Percentiles rank a stretch among this genome's conserved stretches.
These are phyloP conservation scores for Artemisia tridentata DNA, from an alignment of 129 eudicot genomes.

Conservation along the genomic window DNA sequence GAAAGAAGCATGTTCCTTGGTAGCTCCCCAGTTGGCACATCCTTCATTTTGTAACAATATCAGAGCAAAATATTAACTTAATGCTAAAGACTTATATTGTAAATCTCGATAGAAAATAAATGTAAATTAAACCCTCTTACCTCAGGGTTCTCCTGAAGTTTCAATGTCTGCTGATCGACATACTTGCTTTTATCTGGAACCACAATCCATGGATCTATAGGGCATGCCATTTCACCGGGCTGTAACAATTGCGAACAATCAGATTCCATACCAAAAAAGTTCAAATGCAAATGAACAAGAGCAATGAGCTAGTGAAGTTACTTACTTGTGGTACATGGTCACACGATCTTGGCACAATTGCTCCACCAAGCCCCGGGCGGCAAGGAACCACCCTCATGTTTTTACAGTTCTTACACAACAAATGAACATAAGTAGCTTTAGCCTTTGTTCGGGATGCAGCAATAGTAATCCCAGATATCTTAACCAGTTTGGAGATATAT, in stretches of 20 bases:
- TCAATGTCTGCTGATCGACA: constrained; percentile 96
- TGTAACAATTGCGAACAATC: constrained; percentile 18
- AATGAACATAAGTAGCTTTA: constrained; percentile 88
- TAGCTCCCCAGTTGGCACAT: constrained; percentile 98
- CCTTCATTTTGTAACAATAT: constrained; percentile 41
- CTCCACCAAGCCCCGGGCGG: constrained; percentile 97
- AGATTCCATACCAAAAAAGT: neutral
- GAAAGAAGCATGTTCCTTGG: constrained; percentile 96
- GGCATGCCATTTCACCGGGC: constrained; percentile 90
- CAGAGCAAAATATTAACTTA: neutral
- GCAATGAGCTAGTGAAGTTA: neutral
- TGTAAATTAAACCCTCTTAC: constrained; percentile 34
- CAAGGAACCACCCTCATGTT: constrained; percentile 89
- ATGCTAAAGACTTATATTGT: neutral
- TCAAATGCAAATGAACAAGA: neutral
- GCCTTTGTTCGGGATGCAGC: constrained; percentile 99
- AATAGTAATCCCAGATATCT: constrained; percentile 87
- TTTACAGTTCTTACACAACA: constrained; percentile 90
- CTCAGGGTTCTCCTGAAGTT: constrained; percentile 97
- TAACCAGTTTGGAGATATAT: constrained; percentile 86
- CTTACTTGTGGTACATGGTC: constrained; percentile 85
- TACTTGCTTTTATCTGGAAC: constrained; percentile 99
- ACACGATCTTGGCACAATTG: constrained; percentile 92
- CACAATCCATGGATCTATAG: constrained; percentile 95
- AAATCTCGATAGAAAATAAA: neutral